Evolutionary conservation across 768 basidiomycete genomes (phyloP), one percentile per base, ranked within the genome.

Genomic region (Gymnopilus dilepis): DNA sequence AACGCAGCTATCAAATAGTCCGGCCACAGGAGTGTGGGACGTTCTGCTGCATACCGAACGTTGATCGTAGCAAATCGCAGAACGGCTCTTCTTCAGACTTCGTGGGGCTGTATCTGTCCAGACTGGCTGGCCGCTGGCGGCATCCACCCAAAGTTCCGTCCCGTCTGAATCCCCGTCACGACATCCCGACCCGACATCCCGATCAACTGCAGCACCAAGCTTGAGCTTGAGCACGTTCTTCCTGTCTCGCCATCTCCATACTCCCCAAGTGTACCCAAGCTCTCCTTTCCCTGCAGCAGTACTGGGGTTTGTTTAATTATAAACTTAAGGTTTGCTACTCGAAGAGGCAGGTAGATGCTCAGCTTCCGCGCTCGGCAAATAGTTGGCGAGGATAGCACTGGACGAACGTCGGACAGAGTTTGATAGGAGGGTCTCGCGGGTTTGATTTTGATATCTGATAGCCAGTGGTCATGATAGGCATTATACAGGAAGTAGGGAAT

Each of bases 151-250:
- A n/a, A 50, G 47, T 50, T 50, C 47, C 47, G 47, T 31, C 15
- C 19, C 40, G 34, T 37, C 34, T 37, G n/a, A n/a, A n/a, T n/a
- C n/a, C n/a, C 34, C 34, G 34, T n/a, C 15, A n/a, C 40, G 40
- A 41, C 40, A 41, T n/a, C 40, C 19, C 15, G 7, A 37, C 22
- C 8, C 43, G 47, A 50, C 47, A n/a, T 31, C 47, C 47, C 47
- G 28, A 50, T 50, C 28, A 31, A n/a, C n/a, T n/a, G n/a, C n/a
- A n/a, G n/a, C n/a, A n/a, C n/a, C n/a, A n/a, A n/a, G n/a, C n/a
- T n/a, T n/a, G n/a, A n/a, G n/a, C n/a, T n/a, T n/a, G n/a, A 30
- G 47, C 47, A 50, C 47, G 47, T 50, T 50, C 34, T 37, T 37
- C 3, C 33, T 34, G 12, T 37, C 34, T 37, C 34, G 9, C 34